These are phyloP conservation scores for Mycena haematopus DNA, from an alignment of 768 basidiomycete species.

Conservation along the genomic window DNA sequence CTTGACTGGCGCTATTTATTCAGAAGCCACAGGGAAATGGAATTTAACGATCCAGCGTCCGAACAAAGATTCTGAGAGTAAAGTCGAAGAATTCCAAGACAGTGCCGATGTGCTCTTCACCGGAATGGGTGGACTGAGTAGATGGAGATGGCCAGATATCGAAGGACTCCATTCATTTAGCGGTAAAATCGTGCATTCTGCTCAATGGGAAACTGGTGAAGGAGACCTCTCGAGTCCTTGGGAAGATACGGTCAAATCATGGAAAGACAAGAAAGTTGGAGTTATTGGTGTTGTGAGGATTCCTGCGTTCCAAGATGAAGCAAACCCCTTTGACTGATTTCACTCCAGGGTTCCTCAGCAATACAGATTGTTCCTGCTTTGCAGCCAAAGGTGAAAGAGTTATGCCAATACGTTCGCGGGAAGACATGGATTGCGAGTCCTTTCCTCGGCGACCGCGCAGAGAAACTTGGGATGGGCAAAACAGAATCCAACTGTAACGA, in stretches of 20 bases:
- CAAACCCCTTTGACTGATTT: background rate
- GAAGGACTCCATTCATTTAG: constrained; percentile 60
- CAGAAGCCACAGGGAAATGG: constrained; percentile 62
- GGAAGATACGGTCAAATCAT: constrained; percentile 53
- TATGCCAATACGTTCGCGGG: constrained; percentile 64
- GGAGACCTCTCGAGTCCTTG: constrained; percentile 41
- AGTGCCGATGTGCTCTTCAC: constrained; percentile 63
- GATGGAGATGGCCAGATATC: constrained; percentile 76
- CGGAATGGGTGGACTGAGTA: constrained; percentile 56
- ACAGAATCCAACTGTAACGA: constrained; percentile 50
- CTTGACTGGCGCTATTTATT: constrained; percentile 56
- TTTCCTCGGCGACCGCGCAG: constrained; percentile 49
- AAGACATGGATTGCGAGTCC: constrained; percentile 62
- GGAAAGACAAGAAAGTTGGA: constrained; percentile 60
- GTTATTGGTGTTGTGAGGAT: constrained; percentile 66
- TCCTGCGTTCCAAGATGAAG: background rate
- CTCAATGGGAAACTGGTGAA: constrained; percentile 57
- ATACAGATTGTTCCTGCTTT: constrained; percentile 66
- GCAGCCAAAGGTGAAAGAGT: constrained; percentile 55
- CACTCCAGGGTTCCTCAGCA: constrained; percentile 61
- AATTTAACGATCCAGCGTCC: constrained; percentile 50
- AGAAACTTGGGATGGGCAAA: constrained; percentile 45
- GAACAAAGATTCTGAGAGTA: constrained; percentile 23
- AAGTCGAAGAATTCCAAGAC: constrained; percentile 56
- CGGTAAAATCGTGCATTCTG: constrained; percentile 69